These are phyloP conservation scores for Vinca minor DNA, from an alignment of 257 asterid species.

Conservation along the genomic window DNA sequence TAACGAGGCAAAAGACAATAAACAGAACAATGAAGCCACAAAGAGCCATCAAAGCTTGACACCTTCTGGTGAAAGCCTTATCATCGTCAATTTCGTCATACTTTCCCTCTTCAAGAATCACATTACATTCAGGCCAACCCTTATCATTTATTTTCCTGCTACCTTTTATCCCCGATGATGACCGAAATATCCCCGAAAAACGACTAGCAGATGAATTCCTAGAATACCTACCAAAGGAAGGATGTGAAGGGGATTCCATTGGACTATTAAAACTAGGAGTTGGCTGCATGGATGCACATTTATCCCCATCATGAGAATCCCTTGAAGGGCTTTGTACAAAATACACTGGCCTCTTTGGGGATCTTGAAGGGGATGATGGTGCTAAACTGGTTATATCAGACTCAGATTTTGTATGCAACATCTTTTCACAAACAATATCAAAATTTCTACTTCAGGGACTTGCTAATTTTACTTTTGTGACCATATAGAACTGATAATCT, in stretches of 20 bases:
- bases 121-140: slow-evolving; percentile 98
- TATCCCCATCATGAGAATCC: slow-evolving; percentile 90
- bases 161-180: slow-evolving; percentile 72
- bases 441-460: background rate
- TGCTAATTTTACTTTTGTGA: background rate
- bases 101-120: slow-evolving; percentile 78
- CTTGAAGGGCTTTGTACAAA: slow-evolving; percentile 95
- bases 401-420: slow-evolving; percentile 87
- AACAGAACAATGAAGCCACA: slow-evolving; percentile 59
- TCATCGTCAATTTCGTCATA: slow-evolving; percentile 69
- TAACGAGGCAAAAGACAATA: slow-evolving; percentile 72
- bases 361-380: slow-evolving; percentile 88
- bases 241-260: slow-evolving; percentile 94
- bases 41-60: slow-evolving; percentile 66
- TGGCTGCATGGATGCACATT: slow-evolving; percentile 75
- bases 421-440: slow-evolving; percentile 3
- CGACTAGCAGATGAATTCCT: slow-evolving; percentile 83
- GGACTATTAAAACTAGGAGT: slow-evolving; percentile 87
- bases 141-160: slow-evolving; percentile 73
- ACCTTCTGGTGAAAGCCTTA: slow-evolving; percentile 49
- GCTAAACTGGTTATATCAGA: slow-evolving; percentile 90
- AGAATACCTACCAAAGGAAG: slow-evolving; percentile 89
- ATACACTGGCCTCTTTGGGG: slow-evolving; percentile 79
- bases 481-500: background rate
- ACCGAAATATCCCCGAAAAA: slow-evolving; percentile 90